Base-by-base conservation (phyloP, 2,329 filamentous ascomycete genomes). In the Fusarium sp. region DNA sequence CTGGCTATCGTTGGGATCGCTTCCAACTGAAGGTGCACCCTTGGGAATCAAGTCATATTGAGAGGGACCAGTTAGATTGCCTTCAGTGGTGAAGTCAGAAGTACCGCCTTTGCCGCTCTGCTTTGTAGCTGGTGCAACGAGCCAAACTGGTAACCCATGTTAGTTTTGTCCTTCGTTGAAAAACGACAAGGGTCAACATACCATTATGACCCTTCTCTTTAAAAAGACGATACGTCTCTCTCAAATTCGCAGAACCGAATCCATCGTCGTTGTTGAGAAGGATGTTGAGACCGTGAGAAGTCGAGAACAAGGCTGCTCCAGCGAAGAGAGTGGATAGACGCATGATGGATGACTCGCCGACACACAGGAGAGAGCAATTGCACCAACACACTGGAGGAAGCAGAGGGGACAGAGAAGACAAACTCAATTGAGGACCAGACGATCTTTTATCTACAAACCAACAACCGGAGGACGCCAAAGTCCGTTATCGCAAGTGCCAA, bases 1-100 rank as follows among this genome's bases (percentile, higher is more conserved):
- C 64, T 87, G 82, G 55, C 79, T 79, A 60, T 89, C 85, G 22
- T 77, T 74, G 15, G 85, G 86, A 68, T 88, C 86, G 18, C 78
- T 80, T 47, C 88, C 87, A 24, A 78, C 76, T 15, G 76, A 78
- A 1, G 77, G 76, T 8, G 72, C 76, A 24, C 76, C 77, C 4
- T 68, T 70, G 5, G 76, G 76, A 14, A 78, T 76, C 18, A 79
- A 52, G 20, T 77, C 71, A 16, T 78, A 78, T 18, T 74, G 68
- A 10, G 76, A 68, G 0, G 77, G 71, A 0, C 52, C 70, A 9
- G 76, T 78, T 16, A 79, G 55, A 40, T 78, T 78, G 11, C 55
- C 73, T 42, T 77, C 71, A 0, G 69, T 68, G 6, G 76, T 77
- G 27, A 79, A 79, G 8, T 74, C 69, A 25, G 75, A 75, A 6